Evolutionary conservation across 176 grass and related monocot genomes (phyloP).

Genomic region (Rhynchospora breviuscula): DNA sequence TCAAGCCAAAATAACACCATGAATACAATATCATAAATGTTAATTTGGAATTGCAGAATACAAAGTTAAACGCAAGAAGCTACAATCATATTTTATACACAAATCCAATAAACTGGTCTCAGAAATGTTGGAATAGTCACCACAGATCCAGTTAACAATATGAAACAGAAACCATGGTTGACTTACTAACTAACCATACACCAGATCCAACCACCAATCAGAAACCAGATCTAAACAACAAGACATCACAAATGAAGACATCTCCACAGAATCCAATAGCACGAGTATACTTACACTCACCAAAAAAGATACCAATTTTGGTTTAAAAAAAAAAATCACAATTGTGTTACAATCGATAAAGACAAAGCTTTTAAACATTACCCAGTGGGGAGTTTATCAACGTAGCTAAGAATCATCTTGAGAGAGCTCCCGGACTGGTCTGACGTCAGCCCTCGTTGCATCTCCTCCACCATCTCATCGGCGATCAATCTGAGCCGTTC

Average conservation of each 20-base stretch:
- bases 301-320: constrained; percentile 11
- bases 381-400: constrained; percentile 89
- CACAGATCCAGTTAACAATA: constrained; percentile 2
- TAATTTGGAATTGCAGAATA: neutral
- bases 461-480: constrained; percentile 88
- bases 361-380: constrained; percentile 16
- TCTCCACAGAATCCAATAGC: neutral
- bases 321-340: neutral
- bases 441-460: constrained; percentile 63
- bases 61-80: neutral
- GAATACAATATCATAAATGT: neutral
- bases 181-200: constrained; percentile 21
- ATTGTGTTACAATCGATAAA: neutral
- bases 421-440: constrained; percentile 41
- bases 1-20: neutral
- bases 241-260: neutral
- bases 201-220: neutral
- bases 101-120: neutral
- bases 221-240: neutral
- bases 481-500: constrained; percentile 67
- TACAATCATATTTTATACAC: neutral
- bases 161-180: neutral
- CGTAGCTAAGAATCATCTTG: constrained; percentile 94
- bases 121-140: neutral
- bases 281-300: neutral